A percentile compares a stretch with the other conserved stretches of the same genome.
These are phyloP conservation scores for Globisporangium middletonii DNA, from an alignment of 352 stramenopile species.

Conservation along the genomic window DNA sequence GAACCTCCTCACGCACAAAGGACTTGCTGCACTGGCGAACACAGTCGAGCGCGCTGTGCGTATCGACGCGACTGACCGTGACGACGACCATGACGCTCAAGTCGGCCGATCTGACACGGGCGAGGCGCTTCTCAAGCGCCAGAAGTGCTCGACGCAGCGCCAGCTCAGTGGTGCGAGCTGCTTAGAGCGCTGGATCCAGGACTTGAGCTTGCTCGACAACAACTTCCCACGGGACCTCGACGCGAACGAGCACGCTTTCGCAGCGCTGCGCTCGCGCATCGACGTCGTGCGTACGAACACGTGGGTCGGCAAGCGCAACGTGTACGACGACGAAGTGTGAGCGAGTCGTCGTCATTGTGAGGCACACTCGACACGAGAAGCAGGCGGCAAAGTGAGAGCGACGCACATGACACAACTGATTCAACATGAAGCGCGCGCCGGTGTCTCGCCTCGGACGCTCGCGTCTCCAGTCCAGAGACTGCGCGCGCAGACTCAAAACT, in stretches of 20 bases:
- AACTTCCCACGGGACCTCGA: conserved; percentile 35
- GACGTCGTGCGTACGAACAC: conserved; percentile 50
- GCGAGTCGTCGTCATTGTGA: no score
- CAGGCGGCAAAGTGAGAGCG: no score
- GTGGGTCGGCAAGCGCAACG: conserved; percentile 53
- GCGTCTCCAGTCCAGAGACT: no score
- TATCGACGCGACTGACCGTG: not conserved
- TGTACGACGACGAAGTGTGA: conserved; percentile 84
- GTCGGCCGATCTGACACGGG: no score
- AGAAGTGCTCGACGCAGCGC: not conserved
- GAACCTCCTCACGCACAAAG: conserved; percentile 61
- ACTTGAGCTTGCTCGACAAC: conserved; percentile 70
- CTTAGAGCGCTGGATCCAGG: conserved; percentile 28
- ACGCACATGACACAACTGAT: no score
- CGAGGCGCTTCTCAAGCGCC: conserved; percentile 4
- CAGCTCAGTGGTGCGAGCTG: no score
- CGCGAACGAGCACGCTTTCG: conserved; percentile 18
- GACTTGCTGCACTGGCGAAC: conserved; percentile 31
- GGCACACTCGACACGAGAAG: no score
- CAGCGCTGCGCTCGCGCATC: conserved; percentile 26
- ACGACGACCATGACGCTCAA: not conserved
- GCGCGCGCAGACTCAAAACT: no score
- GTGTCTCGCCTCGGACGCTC: no score
- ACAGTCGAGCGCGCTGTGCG: conserved; percentile 18
- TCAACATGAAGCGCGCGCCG: no score